Evolutionary conservation across 805 yeast species (phyloP).

Genomic region (Helenozyma baotianmanensis): DNA sequence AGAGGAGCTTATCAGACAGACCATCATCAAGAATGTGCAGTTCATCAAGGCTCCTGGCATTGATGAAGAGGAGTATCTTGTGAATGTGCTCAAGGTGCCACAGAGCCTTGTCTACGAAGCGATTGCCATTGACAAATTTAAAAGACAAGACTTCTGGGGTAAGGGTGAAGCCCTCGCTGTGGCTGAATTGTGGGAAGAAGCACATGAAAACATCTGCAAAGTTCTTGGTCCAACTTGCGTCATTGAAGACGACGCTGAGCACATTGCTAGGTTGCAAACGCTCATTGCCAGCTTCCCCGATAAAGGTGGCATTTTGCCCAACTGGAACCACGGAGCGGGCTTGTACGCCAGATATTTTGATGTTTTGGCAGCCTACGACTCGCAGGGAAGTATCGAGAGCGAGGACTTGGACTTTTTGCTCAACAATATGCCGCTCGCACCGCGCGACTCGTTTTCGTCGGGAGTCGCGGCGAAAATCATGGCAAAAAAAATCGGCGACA

Average conservation of each 20-base stretch:
- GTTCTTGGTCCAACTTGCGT: conserved; percentile 73
- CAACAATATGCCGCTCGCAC: conserved; percentile 41
- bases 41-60: conserved; percentile 18
- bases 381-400: conserved; percentile 13
- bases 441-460: conserved; percentile 12
- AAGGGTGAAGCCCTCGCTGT: conserved; percentile 59
- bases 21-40: conserved; percentile 31
- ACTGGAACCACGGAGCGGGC: conserved; percentile 57
- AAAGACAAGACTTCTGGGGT: conserved; percentile 46
- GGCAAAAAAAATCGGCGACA: conserved; percentile 43
- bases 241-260: conserved; percentile 37
- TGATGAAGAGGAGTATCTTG: conserved; percentile 33
- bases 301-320: conserved; percentile 31
- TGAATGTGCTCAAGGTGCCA: conserved; percentile 45
- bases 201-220: conserved; percentile 53
- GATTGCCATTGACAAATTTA: conserved; percentile 52
- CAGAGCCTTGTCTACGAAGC: conserved; percentile 47
- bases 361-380: conserved; percentile 14
- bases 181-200: conserved; percentile 58
- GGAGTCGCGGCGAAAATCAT: conserved; percentile 50
- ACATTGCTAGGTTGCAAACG: conserved; percentile 33
- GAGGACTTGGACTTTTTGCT: conserved; percentile 35
- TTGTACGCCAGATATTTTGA: conserved; percentile 50
- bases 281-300: conserved; percentile 44
- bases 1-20: conserved; percentile 32